Base-by-base conservation (phyloP, 2,329 filamentous ascomycete species). In the Hirsutella thompsonii region DNA sequence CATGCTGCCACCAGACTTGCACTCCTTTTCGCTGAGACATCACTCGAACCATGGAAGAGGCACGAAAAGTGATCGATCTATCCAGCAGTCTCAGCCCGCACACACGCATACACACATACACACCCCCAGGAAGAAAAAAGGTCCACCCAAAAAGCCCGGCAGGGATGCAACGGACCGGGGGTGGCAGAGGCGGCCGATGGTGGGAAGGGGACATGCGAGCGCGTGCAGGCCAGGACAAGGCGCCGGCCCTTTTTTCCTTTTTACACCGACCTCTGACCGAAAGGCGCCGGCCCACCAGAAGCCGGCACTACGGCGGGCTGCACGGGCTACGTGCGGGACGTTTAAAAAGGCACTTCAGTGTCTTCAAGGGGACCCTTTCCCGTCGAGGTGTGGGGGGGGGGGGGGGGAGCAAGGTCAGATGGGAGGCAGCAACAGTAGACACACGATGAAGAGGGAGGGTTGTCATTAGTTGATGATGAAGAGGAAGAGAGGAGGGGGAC, bases 211-310 rank as follows among this genome's bases (percentile, higher is more conserved):
- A n/a, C n/a, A n/a, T n/a, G n/a, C n/a, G n/a, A n/a, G n/a, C n/a
- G n/a, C n/a, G n/a, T n/a, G n/a, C n/a, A n/a, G n/a, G n/a, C n/a
- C n/a, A n/a, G n/a, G 28, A 30, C 28, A 30, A 14, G 32, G n/a
- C 20, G 8, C 20, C n/a, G 2, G 3, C 14, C 23, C 11, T 39
- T n/a, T 34, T 34, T 33, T 30, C 9, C 16, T 33, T 33, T 18
- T 33, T 33, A 37, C 34, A 41, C 37, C 41, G 42, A 40, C 45
- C 45, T 44, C 33, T 47, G 44, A 42, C 39, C 42, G 45, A 38
- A 32, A 16, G 30, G n/a, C 30, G 6, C 5, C 30, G 42, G 41
- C 44, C 45, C 43, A 48, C 46, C 42, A 38, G 11, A 32, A 40
- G 37, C 42, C 42, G 48, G 45, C 36, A 47, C 35, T 30, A 28